Conservation (phyloP, 768 basidiomycete species). For the Mycena amicta region DNA sequence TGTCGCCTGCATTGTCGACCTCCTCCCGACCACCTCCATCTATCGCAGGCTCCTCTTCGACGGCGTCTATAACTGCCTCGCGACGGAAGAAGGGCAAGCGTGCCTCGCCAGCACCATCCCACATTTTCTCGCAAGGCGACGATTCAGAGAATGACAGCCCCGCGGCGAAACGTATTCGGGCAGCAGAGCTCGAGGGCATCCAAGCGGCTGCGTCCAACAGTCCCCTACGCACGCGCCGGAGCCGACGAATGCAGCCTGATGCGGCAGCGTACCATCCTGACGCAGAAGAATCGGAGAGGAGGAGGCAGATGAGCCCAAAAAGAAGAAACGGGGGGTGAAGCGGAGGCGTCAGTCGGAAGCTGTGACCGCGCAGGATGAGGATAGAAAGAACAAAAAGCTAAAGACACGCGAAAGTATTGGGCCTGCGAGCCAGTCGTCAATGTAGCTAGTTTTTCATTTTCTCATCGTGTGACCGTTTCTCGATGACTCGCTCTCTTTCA, state of each 20-base stretch:
- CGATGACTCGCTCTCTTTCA: neutral
- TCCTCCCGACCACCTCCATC: conserved; percentile 30
- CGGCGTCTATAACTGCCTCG: conserved; percentile 21
- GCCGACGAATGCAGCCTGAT: conserved; percentile 37
- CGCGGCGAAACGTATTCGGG: conserved; percentile 27
- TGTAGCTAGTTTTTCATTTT: neutral
- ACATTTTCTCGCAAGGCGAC: conserved; percentile 15
- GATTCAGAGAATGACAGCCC: conserved; percentile 31
- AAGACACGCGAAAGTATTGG: conserved; percentile 27
- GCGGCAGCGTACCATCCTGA: conserved; percentile 41
- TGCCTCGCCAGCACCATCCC: conserved; percentile 16
- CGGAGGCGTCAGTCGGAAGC: conserved; percentile 36
- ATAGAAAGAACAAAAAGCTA: conserved; percentile 38
- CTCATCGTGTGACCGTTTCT: neutral
- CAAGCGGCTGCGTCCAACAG: conserved; percentile 20
- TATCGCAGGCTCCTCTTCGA: conserved; percentile 32
- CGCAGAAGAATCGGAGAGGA: conserved; percentile 30
- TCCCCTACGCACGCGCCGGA: conserved; percentile 23
- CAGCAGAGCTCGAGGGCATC: conserved; percentile 28
- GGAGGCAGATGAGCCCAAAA: conserved; percentile 5
- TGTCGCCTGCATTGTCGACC: conserved; percentile 16
- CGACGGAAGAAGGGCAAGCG: conserved; percentile 10
- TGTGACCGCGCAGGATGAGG: conserved; percentile 15
- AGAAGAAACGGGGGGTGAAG: conserved; percentile 38
- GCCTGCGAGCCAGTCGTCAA: neutral